Percentiles rank a stretch among this genome's conserved stretches.
Conservation (phyloP, 2,329 filamentous ascomycete genomes). For the Aspergillus felis region DNA sequence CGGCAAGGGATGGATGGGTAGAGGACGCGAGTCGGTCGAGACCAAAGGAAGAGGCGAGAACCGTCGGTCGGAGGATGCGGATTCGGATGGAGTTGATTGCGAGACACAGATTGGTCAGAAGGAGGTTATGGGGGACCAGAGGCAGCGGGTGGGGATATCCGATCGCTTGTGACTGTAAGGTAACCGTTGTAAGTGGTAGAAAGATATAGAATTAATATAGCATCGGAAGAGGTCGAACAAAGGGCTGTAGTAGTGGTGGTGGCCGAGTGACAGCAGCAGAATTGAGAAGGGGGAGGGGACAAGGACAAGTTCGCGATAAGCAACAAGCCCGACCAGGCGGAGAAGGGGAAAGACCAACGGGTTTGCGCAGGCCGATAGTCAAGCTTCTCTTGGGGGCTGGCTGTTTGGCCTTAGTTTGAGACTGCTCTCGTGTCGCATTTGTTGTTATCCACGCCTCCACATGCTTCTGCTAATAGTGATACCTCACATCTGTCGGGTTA, state of each 20-base stretch:
- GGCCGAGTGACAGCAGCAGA: slow-evolving; percentile 25
- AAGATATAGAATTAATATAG: neutral
- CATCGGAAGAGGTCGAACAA: neutral
- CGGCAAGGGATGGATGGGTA: neutral
- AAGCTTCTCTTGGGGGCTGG: slow-evolving; percentile 31
- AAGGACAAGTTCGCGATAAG: slow-evolving; percentile 47
- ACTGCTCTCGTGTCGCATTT: slow-evolving; percentile 12
- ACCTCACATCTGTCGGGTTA: slow-evolving; percentile 7
- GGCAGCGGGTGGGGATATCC: neutral
- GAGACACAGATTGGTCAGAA: neutral
- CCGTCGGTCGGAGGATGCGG: neutral
- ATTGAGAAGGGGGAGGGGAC: slow-evolving; percentile 64
- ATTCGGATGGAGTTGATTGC: neutral
- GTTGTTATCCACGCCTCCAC: neutral
- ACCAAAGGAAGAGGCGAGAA: neutral
- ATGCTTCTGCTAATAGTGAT: neutral
- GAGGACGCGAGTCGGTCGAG: neutral
- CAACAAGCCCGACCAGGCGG: slow-evolving; percentile 12
- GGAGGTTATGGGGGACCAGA: neutral
- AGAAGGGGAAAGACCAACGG: slow-evolving; percentile 18
- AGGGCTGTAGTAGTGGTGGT: neutral
- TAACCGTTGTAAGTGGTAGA: neutral
- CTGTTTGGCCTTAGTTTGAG: neutral
- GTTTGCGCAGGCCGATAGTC: slow-evolving; percentile 26
- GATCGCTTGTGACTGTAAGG: neutral